phyloP scores from a whole-genome alignment of 1,139 yeast genomes.

The Scheffersomyces cryptocercus region DNA sequence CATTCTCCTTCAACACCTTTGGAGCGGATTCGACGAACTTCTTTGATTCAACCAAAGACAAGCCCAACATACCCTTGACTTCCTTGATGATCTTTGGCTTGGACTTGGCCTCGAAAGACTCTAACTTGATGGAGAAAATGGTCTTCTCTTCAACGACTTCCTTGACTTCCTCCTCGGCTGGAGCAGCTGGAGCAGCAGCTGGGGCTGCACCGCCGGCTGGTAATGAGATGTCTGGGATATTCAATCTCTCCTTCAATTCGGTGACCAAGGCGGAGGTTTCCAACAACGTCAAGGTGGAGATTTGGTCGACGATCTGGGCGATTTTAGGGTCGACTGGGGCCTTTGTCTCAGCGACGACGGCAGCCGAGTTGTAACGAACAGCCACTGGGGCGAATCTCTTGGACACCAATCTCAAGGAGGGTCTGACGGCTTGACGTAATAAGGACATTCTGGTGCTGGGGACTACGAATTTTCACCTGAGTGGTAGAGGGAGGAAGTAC shows the following conservation, averaged over 20 bases:
- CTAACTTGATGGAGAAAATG: conserved; percentile 87
- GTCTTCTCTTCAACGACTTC: conserved; percentile 91
- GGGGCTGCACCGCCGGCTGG: conserved; percentile 70
- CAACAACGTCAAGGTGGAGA: conserved; percentile 81
- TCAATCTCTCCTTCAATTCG: conserved; percentile 82
- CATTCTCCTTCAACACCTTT: conserved; percentile 82
- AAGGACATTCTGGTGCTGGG: conserved; percentile 20
- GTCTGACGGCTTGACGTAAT: conserved; percentile 43
- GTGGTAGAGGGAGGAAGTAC: background rate
- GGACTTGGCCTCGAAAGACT: conserved; percentile 89
- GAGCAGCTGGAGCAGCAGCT: conserved; percentile 72
- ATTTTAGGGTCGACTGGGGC: conserved; percentile 86
- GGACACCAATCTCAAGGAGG: conserved; percentile 33
- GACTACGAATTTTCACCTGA: background rate
- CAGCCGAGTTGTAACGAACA: conserved; percentile 59
- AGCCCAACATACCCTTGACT: conserved; percentile 86
- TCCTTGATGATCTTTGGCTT: conserved; percentile 98
- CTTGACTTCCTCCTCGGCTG: conserved; percentile 72
- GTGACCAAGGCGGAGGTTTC: conserved; percentile 85
- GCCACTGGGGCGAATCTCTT: conserved; percentile 26
- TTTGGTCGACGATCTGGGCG: conserved; percentile 82
- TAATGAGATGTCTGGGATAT: conserved; percentile 90
- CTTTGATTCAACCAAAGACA: conserved; percentile 94
- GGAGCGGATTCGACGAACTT: conserved; percentile 98
- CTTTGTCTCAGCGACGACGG: conserved; percentile 31